Conservation (phyloP, 306 rosid genomes). For the Mimosa bimucronata region DNA sequence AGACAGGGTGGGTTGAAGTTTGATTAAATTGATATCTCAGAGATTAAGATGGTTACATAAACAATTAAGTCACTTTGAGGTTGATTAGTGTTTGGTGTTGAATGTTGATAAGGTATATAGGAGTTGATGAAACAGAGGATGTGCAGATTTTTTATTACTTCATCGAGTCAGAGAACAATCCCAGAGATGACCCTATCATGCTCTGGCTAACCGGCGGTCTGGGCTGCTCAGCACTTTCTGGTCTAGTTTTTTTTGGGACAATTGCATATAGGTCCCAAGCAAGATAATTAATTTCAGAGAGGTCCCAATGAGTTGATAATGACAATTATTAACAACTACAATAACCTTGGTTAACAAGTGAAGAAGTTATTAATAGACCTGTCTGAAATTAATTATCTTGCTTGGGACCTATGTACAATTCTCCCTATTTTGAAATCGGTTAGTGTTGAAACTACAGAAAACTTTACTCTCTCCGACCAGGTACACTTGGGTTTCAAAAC, state of each 20-base stretch:
- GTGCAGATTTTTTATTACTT: constrained; percentile 53
- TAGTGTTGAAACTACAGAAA: neutral
- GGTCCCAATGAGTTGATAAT: too few species aligned
- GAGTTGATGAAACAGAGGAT: constrained; percentile 66
- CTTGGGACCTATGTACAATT: too few species aligned
- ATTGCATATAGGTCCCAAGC: too few species aligned
- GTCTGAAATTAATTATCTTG: too few species aligned
- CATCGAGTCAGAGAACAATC: constrained; percentile 41
- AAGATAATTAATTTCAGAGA: too few species aligned
- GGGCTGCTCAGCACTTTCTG: constrained; percentile 62
- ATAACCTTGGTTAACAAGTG: too few species aligned
- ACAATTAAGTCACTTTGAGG: neutral
- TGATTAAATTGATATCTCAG: neutral
- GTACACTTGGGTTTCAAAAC: constrained; percentile 54
- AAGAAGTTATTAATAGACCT: too few species aligned
- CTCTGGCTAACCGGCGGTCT: constrained; percentile 85
- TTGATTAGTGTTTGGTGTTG: neutral
- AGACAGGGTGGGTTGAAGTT: constrained; percentile 65
- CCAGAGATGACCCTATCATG: constrained; percentile 64
- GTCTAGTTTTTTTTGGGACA: too few species aligned
- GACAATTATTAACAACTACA: too few species aligned
- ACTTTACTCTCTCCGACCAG: constrained; percentile 32
- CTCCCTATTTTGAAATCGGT: constrained; percentile 69
- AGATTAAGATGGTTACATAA: neutral
- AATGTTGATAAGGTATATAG: constrained; percentile 55